Evolutionary conservation across 148 eudicot species (phyloP).

Genomic region (Fallopia convolvulus): DNA sequence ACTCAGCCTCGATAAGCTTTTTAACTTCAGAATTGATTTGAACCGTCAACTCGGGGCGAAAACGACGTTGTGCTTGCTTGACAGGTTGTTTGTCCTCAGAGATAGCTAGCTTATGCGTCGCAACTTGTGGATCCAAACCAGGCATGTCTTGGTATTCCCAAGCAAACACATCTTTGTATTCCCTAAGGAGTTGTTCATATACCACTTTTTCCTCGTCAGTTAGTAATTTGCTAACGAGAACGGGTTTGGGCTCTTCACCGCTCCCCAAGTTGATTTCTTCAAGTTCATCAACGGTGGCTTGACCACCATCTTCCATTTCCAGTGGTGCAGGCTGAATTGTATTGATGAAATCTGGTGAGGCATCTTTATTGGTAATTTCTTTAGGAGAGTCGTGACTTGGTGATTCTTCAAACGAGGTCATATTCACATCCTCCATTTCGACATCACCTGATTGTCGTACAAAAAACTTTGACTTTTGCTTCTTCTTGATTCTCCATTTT

Average conservation of each 20-base stretch:
- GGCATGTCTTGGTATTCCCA: not conserved
- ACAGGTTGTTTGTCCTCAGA: not conserved
- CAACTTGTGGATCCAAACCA: not conserved
- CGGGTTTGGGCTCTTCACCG: not conserved
- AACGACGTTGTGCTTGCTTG: not conserved
- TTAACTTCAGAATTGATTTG: not conserved
- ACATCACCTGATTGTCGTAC: no score
- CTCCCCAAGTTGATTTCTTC: no score
- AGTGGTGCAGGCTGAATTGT: not conserved
- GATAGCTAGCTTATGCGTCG: not conserved
- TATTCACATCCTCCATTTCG: not conserved
- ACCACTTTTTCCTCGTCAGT: not conserved
- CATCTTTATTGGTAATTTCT: fast-evolving
- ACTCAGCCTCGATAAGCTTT: not conserved
- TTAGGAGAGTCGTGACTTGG: not conserved
- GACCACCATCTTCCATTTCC: not conserved
- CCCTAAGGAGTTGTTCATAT: conserved; percentile 3
- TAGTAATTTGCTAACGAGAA: not conserved
- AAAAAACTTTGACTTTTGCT: no score
- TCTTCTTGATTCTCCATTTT: no score
- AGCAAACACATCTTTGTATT: conserved; percentile 12
- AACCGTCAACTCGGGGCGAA: not conserved
- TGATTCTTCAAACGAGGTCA: not conserved
- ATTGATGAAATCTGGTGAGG: not conserved
- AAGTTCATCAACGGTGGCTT: not conserved